Evolutionary conservation across 306 rosid species (phyloP).

Genomic region (Ammopiptanthus mongolicus): DNA sequence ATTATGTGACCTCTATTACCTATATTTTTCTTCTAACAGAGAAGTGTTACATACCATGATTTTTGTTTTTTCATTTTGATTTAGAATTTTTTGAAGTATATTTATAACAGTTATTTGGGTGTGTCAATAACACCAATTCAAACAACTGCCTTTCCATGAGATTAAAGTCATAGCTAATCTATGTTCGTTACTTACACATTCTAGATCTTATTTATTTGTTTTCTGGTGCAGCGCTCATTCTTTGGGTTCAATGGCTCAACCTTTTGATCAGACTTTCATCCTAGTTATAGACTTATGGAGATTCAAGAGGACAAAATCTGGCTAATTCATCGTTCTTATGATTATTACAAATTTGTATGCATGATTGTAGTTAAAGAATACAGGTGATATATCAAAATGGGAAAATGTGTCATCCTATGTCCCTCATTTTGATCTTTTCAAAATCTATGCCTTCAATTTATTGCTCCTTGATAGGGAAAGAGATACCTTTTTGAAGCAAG

Average conservation of each 20-base stretch:
- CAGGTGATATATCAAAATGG: conserved; percentile 9
- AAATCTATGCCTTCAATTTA: not conserved
- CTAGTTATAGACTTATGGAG: not conserved
- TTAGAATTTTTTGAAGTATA: not conserved
- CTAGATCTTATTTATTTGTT: conserved; percentile 7
- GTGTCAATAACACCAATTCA: not conserved
- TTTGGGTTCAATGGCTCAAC: conserved; percentile 91
- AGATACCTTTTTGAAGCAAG: not conserved
- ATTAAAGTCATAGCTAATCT: not conserved
- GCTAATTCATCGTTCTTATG: conserved; percentile 6
- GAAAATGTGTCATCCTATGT: not conserved
- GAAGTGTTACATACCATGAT: not conserved
- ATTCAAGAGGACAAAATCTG: not conserved
- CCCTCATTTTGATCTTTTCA: not conserved
- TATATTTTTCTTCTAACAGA: not conserved
- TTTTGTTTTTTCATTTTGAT: not conserved
- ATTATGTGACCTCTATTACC: not conserved
- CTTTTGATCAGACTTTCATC: conserved; percentile 42
- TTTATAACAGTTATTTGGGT: not conserved
- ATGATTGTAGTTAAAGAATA: conserved; percentile 18
- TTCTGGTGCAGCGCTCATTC: conserved; percentile 64
- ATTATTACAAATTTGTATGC: conserved; percentile 6
- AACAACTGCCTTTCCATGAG: not conserved
- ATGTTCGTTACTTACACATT: conserved; percentile 6
- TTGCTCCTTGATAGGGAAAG: not conserved